A percentile compares a stretch with the other conserved stretches of the same genome.
Conservation (phyloP, 75 land plant genomes). For the Larix kaempferi region DNA sequence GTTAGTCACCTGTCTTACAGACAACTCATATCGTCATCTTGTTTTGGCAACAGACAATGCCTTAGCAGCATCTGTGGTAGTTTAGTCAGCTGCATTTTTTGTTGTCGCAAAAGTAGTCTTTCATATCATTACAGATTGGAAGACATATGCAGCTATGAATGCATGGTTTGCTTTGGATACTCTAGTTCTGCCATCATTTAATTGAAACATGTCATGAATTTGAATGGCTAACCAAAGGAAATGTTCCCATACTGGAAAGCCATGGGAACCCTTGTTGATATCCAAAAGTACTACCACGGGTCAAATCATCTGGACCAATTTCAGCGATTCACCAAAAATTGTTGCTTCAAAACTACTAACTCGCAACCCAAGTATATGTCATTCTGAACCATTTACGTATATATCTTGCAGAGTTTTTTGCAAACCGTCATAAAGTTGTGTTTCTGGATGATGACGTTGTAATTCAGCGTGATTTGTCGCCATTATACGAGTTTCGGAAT, state of each 20-base stretch:
- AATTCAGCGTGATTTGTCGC: conserved; percentile 36
- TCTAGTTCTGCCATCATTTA: conserved; percentile 39
- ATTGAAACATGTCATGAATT: conserved; percentile 48
- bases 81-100: conserved; percentile 55
- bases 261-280: conserved; percentile 26
- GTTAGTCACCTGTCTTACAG: conserved; percentile 13
- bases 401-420: conserved; percentile 53
- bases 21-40: conserved; percentile 17
- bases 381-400: conserved; percentile 51
- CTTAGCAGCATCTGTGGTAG: conserved; percentile 71
- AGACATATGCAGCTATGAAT: conserved; percentile 56
- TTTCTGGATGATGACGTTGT: conserved; percentile 58
- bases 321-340: conserved; percentile 28
- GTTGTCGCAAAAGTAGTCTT: conserved; percentile 57
- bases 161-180: conserved; percentile 47
- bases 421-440: conserved; percentile 40
- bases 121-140: conserved; percentile 72
- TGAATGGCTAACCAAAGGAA: conserved; percentile 44
- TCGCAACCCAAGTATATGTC: conserved; percentile 47
- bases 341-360: conserved; percentile 41
- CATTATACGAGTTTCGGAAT: conserved; percentile 38
- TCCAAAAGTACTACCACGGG: conserved; percentile 34
- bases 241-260: conserved; percentile 42
- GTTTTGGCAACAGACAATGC: conserved; percentile 20
- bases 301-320: conserved; percentile 28